These are phyloP conservation scores for Hypoxylon intermedium DNA, from an alignment of 495 filamentous ascomycete species.

Conservation along the genomic window DNA sequence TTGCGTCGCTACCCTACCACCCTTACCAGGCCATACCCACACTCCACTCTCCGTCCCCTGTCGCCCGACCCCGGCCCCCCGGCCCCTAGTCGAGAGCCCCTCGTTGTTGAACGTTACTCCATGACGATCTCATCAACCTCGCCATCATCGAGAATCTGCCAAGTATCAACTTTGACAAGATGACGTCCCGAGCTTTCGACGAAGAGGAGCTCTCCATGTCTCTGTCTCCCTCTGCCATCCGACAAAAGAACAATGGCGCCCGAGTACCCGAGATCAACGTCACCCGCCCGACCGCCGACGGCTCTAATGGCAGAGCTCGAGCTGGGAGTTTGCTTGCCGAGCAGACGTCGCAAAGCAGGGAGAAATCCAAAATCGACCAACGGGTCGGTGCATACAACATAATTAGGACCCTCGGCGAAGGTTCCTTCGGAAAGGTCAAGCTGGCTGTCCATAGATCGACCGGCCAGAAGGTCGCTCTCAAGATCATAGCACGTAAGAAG, in stretches of 20 bases:
- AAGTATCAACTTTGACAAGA: conserved; percentile 42
- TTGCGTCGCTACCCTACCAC: not conserved
- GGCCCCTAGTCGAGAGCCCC: conserved; percentile 28
- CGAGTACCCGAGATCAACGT: conserved; percentile 43
- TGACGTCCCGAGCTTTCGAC: conserved; percentile 68
- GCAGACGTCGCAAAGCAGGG: conserved; percentile 45
- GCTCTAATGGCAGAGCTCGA: conserved; percentile 47
- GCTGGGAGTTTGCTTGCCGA: conserved; percentile 42
- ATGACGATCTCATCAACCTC: conserved; percentile 37
- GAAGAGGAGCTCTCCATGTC: conserved; percentile 94
- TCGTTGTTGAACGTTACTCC: conserved; percentile 35
- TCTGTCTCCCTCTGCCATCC: conserved; percentile 70
- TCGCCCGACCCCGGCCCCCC: conserved; percentile 16
- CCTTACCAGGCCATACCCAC: conserved; percentile 17
- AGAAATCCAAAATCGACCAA: conserved; percentile 67
- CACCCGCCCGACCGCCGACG: conserved; percentile 46
- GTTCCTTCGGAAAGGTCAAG: conserved; percentile 98
- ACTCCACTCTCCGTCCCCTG: conserved; percentile 10
- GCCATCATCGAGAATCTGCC: conserved; percentile 21
- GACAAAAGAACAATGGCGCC: conserved; percentile 52
- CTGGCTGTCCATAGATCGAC: conserved; percentile 89
- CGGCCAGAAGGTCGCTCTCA: conserved; percentile 92
- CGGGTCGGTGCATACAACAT: conserved; percentile 90
- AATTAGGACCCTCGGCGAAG: conserved; percentile 89
- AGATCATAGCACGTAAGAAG: conserved; percentile 96